Percentiles rank a stretch among this genome's conserved stretches.
Conservation (phyloP, 2,329 filamentous ascomycete genomes). For the Emydomyces testavorans region DNA sequence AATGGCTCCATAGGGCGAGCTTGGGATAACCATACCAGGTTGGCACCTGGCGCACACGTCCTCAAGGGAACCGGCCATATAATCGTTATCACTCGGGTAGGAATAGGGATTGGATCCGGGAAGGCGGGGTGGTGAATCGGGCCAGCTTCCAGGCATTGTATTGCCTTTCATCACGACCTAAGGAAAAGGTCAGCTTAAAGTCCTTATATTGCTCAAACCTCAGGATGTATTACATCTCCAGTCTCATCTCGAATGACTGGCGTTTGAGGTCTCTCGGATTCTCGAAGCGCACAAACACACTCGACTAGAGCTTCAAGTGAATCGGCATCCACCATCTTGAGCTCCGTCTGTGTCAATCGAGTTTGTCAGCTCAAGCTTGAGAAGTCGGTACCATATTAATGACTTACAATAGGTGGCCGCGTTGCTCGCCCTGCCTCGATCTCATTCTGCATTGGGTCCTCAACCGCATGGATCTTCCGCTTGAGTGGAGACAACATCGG, state of each 20-base stretch:
- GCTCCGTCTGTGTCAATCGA: background rate
- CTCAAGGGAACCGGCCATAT: background rate
- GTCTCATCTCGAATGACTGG: background rate
- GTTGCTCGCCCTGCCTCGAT: slow-evolving; percentile 5
- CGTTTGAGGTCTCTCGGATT: background rate
- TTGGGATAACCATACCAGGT: background rate
- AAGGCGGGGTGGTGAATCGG: background rate
- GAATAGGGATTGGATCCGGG: background rate
- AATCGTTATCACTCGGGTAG: background rate
- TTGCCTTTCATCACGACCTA: background rate
- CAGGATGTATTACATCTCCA: background rate
- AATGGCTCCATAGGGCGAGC: background rate
- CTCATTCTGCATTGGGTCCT: slow-evolving; percentile 9
- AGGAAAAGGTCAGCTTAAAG: background rate
- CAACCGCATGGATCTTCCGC: slow-evolving; percentile 2
- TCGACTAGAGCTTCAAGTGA: background rate
- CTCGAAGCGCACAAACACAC: background rate
- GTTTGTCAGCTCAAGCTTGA: background rate
- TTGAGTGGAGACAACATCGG: background rate
- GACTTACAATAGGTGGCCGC: background rate
- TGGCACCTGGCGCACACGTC: background rate
- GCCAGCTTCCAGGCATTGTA: slow-evolving; percentile 4
- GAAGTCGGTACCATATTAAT: too few relatives aligned
- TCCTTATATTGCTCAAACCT: too few relatives aligned
- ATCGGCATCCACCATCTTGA: background rate